These are phyloP conservation scores for Colletotrichum melonis DNA, from an alignment of 2,329 filamentous ascomycete genomes.

Conservation along the genomic window DNA sequence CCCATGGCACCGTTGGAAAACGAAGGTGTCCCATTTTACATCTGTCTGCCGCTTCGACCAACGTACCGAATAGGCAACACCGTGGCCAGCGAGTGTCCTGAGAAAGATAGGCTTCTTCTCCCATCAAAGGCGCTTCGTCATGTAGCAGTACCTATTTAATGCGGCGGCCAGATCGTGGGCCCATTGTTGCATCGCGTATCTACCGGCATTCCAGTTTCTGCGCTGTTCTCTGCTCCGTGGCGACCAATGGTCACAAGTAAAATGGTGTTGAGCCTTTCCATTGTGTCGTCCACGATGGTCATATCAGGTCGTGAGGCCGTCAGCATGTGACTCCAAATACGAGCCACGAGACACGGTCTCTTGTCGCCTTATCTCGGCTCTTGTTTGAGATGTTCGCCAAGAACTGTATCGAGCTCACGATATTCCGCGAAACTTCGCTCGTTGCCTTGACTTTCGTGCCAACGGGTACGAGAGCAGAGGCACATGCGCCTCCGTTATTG, in stretches of 20 bases:
- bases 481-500: neutral
- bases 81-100: neutral
- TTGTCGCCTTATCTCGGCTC: neutral
- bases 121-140: neutral
- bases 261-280: neutral
- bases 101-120: neutral
- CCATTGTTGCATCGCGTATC: neutral
- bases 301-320: neutral
- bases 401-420: neutral
- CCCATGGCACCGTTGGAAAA: neutral
- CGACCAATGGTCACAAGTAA: neutral
- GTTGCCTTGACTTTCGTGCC: neutral
- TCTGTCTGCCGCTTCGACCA: neutral
- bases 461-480: neutral
- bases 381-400: neutral
- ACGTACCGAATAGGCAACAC: neutral
- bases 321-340: conserved; percentile 18
- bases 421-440: neutral
- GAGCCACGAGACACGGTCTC: conserved; percentile 3
- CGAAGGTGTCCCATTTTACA: neutral
- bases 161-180: neutral
- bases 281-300: neutral
- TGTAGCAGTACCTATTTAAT: conserved; percentile 1
- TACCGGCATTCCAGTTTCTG: neutral
- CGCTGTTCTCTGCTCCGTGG: neutral